phyloP scores from a whole-genome alignment of 1,139 yeast genomes.

The Citeromyces hawaiiensis region DNA sequence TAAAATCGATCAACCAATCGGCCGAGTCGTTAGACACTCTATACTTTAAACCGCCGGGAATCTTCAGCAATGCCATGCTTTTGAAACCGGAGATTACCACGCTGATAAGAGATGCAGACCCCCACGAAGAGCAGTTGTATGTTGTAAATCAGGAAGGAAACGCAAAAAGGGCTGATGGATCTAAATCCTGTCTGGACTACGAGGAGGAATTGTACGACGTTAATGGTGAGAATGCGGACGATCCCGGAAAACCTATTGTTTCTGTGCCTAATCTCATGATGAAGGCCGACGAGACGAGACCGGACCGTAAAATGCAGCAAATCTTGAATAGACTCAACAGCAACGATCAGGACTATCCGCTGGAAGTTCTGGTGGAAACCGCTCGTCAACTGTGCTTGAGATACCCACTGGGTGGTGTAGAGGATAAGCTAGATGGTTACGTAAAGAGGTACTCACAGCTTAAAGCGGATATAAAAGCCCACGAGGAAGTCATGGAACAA shows the following conservation, averaged over 20 bases:
- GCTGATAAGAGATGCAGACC: constrained; percentile 47
- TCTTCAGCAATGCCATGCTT: constrained; percentile 48
- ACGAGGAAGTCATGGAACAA: constrained; percentile 18
- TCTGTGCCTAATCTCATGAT: constrained; percentile 3
- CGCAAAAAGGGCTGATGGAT: constrained; percentile 9
- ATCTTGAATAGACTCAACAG: constrained; percentile 3
- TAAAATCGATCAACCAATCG: constrained; percentile 10
- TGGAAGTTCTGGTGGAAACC: constrained; percentile 3
- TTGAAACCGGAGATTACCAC: constrained; percentile 43
- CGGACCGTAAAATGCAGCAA: constrained; percentile 3
- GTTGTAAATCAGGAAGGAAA: constrained; percentile 16
- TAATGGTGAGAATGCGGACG: constrained; percentile 4
- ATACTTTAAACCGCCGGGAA: constrained; percentile 39
- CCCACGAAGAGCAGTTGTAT: constrained; percentile 37
- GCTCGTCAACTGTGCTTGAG: constrained; percentile 1
- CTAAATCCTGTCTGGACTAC: constrained; percentile 1
- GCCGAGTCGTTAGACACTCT: constrained; percentile 20
- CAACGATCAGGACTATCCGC: constrained; percentile 1
- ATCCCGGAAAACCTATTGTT: constrained; percentile 5
- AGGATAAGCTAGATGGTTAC: constrained; percentile 3
- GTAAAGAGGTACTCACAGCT: constrained; percentile 1
- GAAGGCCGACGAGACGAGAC: constrained; percentile 1
- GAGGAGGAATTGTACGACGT: not conserved
- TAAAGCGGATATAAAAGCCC: constrained; percentile 5
- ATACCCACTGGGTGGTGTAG: constrained; percentile 4